Evolutionary conservation across 208 protist species (phyloP), one percentile per base, ranked within the genome.

Genomic region (Trypanosomatidae sp.): DNA sequence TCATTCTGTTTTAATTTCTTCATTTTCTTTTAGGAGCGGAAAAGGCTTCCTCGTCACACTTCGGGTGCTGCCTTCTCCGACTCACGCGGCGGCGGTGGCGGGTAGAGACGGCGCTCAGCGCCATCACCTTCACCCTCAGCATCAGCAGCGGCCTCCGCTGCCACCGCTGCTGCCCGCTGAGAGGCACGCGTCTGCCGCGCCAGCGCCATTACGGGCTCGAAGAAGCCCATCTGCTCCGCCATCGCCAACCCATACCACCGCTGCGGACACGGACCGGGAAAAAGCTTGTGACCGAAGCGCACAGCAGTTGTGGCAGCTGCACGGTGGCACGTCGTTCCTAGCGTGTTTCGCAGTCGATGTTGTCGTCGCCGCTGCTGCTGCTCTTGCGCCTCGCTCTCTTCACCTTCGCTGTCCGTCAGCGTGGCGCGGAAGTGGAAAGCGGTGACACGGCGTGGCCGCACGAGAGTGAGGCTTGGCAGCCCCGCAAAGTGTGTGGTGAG

Each of bases 181-280:
- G 22, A 50, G 6, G 66, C 30, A 15, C n/a, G 33, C 8, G 62
- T 66, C n/a, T 49, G 66, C 66, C 50, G 66, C 30, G 88, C 88
- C 41, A 84, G n/a, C 1, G 62, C 62, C 19, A 93, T 70, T 9
- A 85, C 85, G 0, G 84, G 79, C 12, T 58, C 58, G 62, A 84
- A 90, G 55, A 93, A 91, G 15, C 76, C 68, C 33, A 93, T 58
- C 55, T 66, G 59, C 30, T 59, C 74, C 5, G 89, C 89, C 41
- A 91, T 76, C n/a, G 81, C 77, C 15, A 94, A 72, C 6, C 89
- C 89, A 66, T 94, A 94, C 73, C 86, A 73, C n/a, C 83, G 81
- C 67, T 82, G 79, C 55, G 69, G 66, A 41, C 85, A 91, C 41
- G 81, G 72, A 1, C 89, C 89, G 8, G 86, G 77, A 36, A 90